phyloP scores from a whole-genome alignment of 2,329 filamentous ascomycete genomes.

The Claviceps cyperi region DNA sequence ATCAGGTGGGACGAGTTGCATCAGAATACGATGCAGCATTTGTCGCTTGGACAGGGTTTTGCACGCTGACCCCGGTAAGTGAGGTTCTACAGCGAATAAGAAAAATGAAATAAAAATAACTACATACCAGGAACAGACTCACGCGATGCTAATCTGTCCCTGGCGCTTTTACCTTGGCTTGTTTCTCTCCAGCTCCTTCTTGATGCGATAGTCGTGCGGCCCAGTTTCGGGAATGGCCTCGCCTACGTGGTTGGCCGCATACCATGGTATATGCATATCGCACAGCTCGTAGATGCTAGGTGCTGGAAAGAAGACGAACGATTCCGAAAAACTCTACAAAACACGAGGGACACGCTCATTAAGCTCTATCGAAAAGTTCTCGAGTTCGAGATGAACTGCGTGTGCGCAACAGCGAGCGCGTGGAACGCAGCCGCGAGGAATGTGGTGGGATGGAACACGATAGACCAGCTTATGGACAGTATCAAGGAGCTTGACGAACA shows the following conservation, averaged over 20 bases:
- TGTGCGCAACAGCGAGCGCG: slow-evolving; percentile 22
- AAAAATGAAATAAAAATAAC: not conserved
- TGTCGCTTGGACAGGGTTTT: slow-evolving; percentile 22
- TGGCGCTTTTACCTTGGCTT: not conserved
- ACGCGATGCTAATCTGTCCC: not conserved
- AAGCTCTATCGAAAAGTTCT: slow-evolving; percentile 19
- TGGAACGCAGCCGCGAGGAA: slow-evolving; percentile 24
- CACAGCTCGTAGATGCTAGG: slow-evolving; percentile 12
- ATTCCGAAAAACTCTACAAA: slow-evolving; percentile 11
- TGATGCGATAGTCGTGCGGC: slow-evolving; percentile 19
- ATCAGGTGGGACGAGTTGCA: slow-evolving; percentile 14
- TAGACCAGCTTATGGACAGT: slow-evolving; percentile 13
- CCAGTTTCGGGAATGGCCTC: slow-evolving; percentile 17
- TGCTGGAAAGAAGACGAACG: slow-evolving; percentile 10
- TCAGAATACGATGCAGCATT: slow-evolving; percentile 15
- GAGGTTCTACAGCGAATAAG: not conserved
- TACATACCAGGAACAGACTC: not conserved
- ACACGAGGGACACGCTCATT: slow-evolving; percentile 12
- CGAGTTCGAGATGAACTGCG: slow-evolving; percentile 26
- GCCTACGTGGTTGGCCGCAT: slow-evolving; percentile 19
- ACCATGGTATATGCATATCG: slow-evolving; percentile 20
- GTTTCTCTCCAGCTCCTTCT: slow-evolving; percentile 16
- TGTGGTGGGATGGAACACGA: slow-evolving; percentile 20
- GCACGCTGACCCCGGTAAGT: slow-evolving; percentile 22
- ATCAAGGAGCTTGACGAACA: slow-evolving; percentile 16